Evolutionary conservation across 768 basidiomycete species (phyloP), one percentile per base, ranked within the genome.

Genomic region (Mrakia blollopis): DNA sequence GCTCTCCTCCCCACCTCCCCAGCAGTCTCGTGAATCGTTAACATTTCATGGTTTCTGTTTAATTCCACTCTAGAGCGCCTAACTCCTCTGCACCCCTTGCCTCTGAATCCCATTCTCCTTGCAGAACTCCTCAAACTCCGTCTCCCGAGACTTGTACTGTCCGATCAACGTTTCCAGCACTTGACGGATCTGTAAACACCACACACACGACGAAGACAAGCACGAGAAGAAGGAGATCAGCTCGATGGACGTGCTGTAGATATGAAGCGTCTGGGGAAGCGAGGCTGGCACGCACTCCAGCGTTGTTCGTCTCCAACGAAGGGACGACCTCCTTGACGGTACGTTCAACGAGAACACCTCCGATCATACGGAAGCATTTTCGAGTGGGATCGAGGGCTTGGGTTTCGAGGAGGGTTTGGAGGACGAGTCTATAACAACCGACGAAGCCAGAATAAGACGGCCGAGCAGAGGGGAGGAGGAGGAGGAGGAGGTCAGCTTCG

Each of bases 321-420:
- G 97, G 96, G 52, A 92, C 90, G 70, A 98, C 93, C 80, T 98
- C 96, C 82, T 91, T 90, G 65, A 98, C 97, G 2, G 95, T 98
- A 67, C 95, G 88, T 83, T 98, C 94, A 39, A 98, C 96, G 23
- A 99, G 87, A 9, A 97, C 91, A 39, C 96, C 96, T 8, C 97
- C 97, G 79, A 99, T 91, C 80, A 98, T 87, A 73, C 96, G 90
- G 85, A 98, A 99, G 84, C 97, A 98, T 85, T 93, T 94, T 76
- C 97, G 90, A 84, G 90, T 88, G 25, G 96, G 94, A 77, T 95
- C 92, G 77, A 89, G 88, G n/a, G 86, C 86, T 54, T 93, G 85
- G 14, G 90, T 89, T 79, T 98, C 94, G 79, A 91, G 88, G 50
- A 99, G 85, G 1, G 97, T 98, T 5, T 88, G 87, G 54, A 98